phyloP scores from a whole-genome alignment of 2,329 filamentous ascomycete species.

The Ceratocystis huliohia region DNA sequence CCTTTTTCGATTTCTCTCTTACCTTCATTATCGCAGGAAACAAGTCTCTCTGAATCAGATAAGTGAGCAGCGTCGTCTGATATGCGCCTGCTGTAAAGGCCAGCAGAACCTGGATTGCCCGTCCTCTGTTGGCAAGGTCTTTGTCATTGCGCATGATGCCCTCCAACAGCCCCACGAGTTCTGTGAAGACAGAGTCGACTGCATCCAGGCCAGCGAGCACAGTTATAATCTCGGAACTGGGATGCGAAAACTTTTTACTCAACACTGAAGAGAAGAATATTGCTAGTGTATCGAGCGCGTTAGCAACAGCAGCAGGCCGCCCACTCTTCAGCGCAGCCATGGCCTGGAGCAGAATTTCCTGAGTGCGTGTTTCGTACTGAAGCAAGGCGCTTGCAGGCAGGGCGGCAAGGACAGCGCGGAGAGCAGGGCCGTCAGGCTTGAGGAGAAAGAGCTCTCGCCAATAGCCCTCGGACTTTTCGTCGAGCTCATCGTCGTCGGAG shows the following conservation, averaged over 20 bases:
- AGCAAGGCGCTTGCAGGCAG: constrained; percentile 64
- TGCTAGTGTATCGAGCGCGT: constrained; percentile 52
- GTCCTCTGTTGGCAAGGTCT: constrained; percentile 27
- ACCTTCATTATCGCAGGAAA: constrained; percentile 95
- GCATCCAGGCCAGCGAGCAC: constrained; percentile 80
- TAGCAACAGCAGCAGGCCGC: not conserved
- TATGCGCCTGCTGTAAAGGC: constrained; percentile 87
- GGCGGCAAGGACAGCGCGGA: constrained; percentile 57
- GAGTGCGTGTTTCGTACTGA: constrained; percentile 61
- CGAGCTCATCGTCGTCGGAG: constrained; percentile 46
- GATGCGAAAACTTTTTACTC: constrained; percentile 84
- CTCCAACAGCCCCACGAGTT: constrained; percentile 76
- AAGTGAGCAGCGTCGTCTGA: constrained; percentile 84
- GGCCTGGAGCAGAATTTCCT: constrained; percentile 64
- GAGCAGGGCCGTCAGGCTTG: constrained; percentile 57
- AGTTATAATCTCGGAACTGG: constrained; percentile 83
- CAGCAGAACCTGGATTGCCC: constrained; percentile 68
- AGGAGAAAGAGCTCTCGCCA: constrained; percentile 94
- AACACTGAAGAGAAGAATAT: constrained; percentile 74
- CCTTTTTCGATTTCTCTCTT: constrained; percentile 22
- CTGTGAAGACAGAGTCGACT: constrained; percentile 74
- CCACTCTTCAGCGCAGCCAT: constrained; percentile 33
- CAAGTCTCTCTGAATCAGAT: constrained; percentile 86
- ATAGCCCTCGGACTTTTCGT: constrained; percentile 73
- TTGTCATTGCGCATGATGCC: constrained; percentile 66